Evolutionary conservation across 495 filamentous ascomycete genomes (phyloP), one percentile per base, ranked within the genome.

Genomic region (Chlorociboria aeruginascens): DNA sequence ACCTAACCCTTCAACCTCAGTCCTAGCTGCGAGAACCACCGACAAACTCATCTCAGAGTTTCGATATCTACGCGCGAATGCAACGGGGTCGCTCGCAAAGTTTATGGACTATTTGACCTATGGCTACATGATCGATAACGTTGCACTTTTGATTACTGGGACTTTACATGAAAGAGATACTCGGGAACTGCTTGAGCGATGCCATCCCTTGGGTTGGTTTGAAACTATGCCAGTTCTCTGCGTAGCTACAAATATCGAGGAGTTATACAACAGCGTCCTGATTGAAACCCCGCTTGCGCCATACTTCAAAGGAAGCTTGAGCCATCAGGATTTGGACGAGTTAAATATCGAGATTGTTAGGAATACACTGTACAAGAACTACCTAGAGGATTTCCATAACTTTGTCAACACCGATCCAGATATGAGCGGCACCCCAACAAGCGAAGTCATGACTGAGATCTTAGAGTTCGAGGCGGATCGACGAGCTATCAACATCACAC

Each of bases 91-190:
- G 0, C 78, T 95, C 16, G 82, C 89, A 43, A 87, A 85, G 57
- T 99, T 99, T 65, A 82, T 97, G 69, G 86, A 95, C 60, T 99
- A 95, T 64, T 69, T 99, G 46, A 97, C 90, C 9, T 97, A 99
- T 60, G 89, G 87, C 40, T 99, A 99, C 72, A 99, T 99, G 92
- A 99, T 99, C 66, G 92, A 99, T 67, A 99, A 99, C 63, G 88
- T 99, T 35, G 93, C 92, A 25, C 81, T 99, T 17, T 79, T 99
- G 57, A 99, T 99, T 65, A 99, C 92, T 33, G 92, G 93, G 52
- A 99, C 93, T 14, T 76, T 99, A 14, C 92, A 97, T 65, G 93
- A 97, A 68, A 80, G 92, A 60, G 93, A 99, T 68, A 98, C 93
- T 11, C 78, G 89, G 36, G 93, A 98, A 67, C 77, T 99, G 54